Base-by-base conservation (phyloP, 1,284 basidiomycete species). In the Veloporphyrellus conicus region DNA sequence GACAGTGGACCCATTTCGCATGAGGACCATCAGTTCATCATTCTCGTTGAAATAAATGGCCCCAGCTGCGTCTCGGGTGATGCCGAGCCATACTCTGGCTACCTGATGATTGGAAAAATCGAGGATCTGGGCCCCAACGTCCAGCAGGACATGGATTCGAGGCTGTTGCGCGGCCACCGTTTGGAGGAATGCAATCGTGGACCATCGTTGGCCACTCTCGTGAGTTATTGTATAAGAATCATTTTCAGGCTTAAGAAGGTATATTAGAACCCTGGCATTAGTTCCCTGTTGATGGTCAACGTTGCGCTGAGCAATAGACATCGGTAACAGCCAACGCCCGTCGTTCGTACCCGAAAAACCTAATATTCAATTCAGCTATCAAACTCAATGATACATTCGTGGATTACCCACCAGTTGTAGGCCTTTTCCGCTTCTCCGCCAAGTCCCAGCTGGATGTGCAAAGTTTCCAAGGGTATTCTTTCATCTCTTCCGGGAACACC, bases 371-470 rank as follows among this genome's bases (percentile, higher is more conserved):
- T 14, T 36, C 18, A 38, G 6, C 10, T 1, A 8, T 14, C 8
- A n/a, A 4, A 11, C 7, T n/a, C n/a, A n/a, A n/a, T 4, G 6
- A 15, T 19, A 18, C 9, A 6, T 3, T 6, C 23, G 8, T 5
- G 8, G 8, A 25, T 25, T 8, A 25, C 48, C 20, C n/a, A 48
- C 50, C 50, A 0, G 50, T 52, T 5, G 35, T 2, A 0, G 11
- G 10, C 6, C 6, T 20, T 4, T 32, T 27, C 2, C 31, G 31
- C 5, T 39, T 42, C 43, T 71, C 69, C 0, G 71, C 73, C 19
- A 79, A 58, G 61, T 79, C 77, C 76, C 77, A 79, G 0, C 69
- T 69, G 12, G 72, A 75, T 4, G 74, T 70, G 1, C 68, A 55
- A 3, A 79, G 57, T 53, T 76, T 78, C 19, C 58, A 49, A 0